Evolutionary conservation across 345 rosid genomes (phyloP).

Genomic region (Arabis hirsuta): DNA sequence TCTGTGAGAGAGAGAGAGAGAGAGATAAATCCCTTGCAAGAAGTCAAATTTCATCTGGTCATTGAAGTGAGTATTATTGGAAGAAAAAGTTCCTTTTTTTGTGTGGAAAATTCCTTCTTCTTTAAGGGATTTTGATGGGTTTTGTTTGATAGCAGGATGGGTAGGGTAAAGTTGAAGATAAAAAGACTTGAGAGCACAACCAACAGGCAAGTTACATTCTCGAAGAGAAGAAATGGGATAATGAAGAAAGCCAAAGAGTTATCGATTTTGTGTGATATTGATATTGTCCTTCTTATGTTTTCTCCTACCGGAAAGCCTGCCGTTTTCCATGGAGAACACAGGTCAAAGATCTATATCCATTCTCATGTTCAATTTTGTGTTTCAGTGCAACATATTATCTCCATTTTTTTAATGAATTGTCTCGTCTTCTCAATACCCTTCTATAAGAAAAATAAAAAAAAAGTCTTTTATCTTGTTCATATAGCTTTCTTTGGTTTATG

Average conservation of each 20-base stretch:
- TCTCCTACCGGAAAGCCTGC: conserved; percentile 83
- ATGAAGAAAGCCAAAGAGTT: conserved; percentile 91
- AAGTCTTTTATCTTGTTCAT: neutral
- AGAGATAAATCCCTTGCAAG: conserved; percentile 2
- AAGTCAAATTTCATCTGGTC: neutral
- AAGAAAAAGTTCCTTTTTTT: neutral
- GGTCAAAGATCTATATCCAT: conserved; percentile 43
- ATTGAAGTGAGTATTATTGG: conserved; percentile 31
- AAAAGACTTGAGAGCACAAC: conserved; percentile 79
- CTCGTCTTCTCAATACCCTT: neutral
- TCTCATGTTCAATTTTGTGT: neutral
- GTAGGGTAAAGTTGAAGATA: conserved; percentile 86
- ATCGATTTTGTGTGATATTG: conserved; percentile 83
- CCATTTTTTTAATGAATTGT: neutral
- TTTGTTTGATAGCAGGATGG: conserved; percentile 55
- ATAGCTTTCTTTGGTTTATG: conserved; percentile 2
- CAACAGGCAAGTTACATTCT: conserved; percentile 79
- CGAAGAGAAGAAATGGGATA: conserved; percentile 83
- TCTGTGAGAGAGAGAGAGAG: neutral
- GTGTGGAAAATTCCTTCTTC: neutral
- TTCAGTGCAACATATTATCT: neutral
- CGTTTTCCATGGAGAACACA: conserved; percentile 71
- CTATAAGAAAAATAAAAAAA: no score
- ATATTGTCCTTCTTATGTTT: conserved; percentile 85
- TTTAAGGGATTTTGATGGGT: neutral